Evolutionary conservation across 2,329 filamentous ascomycete species (phyloP).

Genomic region (Phaeosphaeria sp.): DNA sequence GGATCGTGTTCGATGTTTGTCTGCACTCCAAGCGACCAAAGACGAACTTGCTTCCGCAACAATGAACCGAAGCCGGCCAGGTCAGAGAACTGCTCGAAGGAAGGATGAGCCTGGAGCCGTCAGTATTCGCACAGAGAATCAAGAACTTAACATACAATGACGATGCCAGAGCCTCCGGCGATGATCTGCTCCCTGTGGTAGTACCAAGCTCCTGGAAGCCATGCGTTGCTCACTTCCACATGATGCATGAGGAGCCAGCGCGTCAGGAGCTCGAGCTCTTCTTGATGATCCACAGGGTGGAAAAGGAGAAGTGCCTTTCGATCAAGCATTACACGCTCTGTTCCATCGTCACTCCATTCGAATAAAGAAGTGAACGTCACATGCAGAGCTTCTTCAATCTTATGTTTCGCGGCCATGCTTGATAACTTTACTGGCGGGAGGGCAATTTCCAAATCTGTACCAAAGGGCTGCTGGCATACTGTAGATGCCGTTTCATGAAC

Average conservation of each 20-base stretch:
- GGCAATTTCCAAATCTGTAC: neutral
- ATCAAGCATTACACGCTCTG: slow-evolving; percentile 16
- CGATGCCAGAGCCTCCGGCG: slow-evolving; percentile 30
- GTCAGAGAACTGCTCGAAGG: slow-evolving; percentile 38
- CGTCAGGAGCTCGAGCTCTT: slow-evolving; percentile 38
- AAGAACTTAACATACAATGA: slow-evolving; percentile 27
- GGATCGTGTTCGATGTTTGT: slow-evolving; percentile 19
- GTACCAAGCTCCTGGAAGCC: slow-evolving; percentile 34
- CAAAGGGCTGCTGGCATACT: neutral
- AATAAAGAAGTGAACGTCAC: slow-evolving; percentile 36
- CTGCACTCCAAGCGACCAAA: slow-evolving; percentile 47
- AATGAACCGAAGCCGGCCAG: slow-evolving; percentile 43
- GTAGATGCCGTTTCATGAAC: neutral
- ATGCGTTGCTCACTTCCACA: slow-evolving; percentile 33
- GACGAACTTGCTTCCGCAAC: slow-evolving; percentile 31
- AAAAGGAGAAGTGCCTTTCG: slow-evolving; percentile 37
- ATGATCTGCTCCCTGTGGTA: slow-evolving; percentile 27
- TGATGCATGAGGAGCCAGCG: slow-evolving; percentile 41
- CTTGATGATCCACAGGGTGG: slow-evolving; percentile 34
- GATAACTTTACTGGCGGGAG: neutral
- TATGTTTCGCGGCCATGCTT: slow-evolving; percentile 20
- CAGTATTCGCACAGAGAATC: slow-evolving; percentile 6
- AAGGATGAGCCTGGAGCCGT: slow-evolving; percentile 33
- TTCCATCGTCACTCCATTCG: slow-evolving; percentile 12
- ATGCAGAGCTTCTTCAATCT: slow-evolving; percentile 23